Percentiles rank a stretch among this genome's conserved stretches.
These are phyloP conservation scores for Plectranthus barbatus DNA, from an alignment of 257 asterid species.

Conservation along the genomic window DNA sequence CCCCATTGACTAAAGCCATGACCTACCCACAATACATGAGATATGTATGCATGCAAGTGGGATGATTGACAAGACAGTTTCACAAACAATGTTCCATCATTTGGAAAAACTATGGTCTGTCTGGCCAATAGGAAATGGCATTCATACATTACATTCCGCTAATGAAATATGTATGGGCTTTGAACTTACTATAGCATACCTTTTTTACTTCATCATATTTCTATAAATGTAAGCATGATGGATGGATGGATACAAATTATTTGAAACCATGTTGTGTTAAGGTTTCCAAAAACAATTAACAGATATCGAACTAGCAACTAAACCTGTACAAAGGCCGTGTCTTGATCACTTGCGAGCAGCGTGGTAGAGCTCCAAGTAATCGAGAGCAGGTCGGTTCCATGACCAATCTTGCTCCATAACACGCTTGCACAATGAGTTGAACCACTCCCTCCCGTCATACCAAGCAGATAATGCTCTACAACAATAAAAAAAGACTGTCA, in stretches of 20 bases:
- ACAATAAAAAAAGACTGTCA: neutral
- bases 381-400: conserved; percentile 99
- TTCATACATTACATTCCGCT: neutral
- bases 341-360: conserved; percentile 66
- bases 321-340: conserved; percentile 37
- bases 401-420: conserved; percentile 99
- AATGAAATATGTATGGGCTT: neutral
- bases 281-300: neutral
- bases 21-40: neutral
- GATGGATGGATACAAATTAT: conserved; percentile 8
- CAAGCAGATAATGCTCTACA: conserved; percentile 82
- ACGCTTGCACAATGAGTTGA: conserved; percentile 61
- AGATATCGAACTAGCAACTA: conserved; percentile 14
- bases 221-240: neutral
- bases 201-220: neutral
- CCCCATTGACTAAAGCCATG: conserved; percentile 1
- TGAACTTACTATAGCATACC: too few relatives aligned
- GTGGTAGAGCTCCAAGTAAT: conserved; percentile 92
- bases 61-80: neutral
- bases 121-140: neutral
- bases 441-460: conserved; percentile 83
- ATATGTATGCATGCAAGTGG: neutral
- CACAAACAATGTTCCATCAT: neutral
- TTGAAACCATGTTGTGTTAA: neutral
- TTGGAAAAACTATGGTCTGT: neutral